A percentile compares a stretch with the other conserved stretches of the same genome.
Evolutionary conservation across 2,329 filamentous ascomycete species (phyloP).

Genomic region (Zymoseptoria crescenta): DNA sequence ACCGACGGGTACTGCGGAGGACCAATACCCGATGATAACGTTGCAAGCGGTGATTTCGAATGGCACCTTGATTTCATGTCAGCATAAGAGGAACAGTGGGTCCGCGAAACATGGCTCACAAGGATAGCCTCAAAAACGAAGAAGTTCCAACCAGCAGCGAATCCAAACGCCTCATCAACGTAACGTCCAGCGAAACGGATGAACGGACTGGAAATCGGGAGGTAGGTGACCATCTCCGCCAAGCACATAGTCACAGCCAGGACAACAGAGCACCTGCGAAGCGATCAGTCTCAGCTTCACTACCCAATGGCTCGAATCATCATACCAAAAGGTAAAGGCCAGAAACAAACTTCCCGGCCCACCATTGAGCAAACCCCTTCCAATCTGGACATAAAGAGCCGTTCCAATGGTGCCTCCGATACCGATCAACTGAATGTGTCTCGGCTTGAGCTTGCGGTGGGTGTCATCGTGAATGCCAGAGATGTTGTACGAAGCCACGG

Average conservation of each 20-base stretch:
- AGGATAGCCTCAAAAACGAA: constrained; percentile 25
- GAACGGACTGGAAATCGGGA: constrained; percentile 70
- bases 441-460: constrained; percentile 37
- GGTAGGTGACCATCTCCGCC: constrained; percentile 69
- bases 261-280: constrained; percentile 17
- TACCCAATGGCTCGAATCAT: background rate
- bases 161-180: constrained; percentile 64
- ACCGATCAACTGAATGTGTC: constrained; percentile 43
- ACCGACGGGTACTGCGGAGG: constrained; percentile 40
- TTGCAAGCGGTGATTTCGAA: constrained; percentile 45
- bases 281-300: background rate
- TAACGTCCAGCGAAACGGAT: constrained; percentile 69
- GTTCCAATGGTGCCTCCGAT: constrained; percentile 39
- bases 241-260: constrained; percentile 35
- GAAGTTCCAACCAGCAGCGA: constrained; percentile 26
- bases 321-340: constrained; percentile 38
- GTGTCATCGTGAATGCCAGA: constrained; percentile 28
- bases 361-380: constrained; percentile 39
- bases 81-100: background rate
- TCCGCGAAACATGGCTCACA: background rate
- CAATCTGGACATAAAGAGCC: constrained; percentile 42
- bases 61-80: constrained; percentile 9
- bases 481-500: constrained; percentile 16
- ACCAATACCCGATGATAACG: constrained; percentile 56
- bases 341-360: constrained; percentile 41